Base-by-base conservation (phyloP, 331 rosid species). In the Spiraea crenata region DNA sequence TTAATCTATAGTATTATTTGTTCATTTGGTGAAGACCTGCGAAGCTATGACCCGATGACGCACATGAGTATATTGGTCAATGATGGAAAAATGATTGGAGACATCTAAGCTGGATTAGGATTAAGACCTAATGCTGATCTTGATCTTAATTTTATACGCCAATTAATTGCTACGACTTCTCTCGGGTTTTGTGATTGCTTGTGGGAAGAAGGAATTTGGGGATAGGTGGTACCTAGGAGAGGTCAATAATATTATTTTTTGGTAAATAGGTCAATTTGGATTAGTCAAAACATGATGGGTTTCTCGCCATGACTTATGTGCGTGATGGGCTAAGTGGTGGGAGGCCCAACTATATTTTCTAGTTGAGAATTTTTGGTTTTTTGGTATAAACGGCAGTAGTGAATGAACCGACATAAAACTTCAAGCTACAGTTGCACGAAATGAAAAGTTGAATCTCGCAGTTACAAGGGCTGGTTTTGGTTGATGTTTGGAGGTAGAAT, bases 151-250 rank as follows among this genome's bases (percentile, higher is more conserved):
- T 25, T n/a, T 64, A 46, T 56, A 38, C 52, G 62, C 44, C 5
- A 80, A 61, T 75, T 70, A 49, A 9, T 66, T 41, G 66, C 80
- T 42, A 11, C 49, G 73, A 64, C 74, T 73, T 47, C 57, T 75
- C 57, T 72, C n/a, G n/a, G 15, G 15, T 31, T 14, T 38, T 50
- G 2, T 50, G 55, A 15, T 49, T 49, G 5, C 17, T 13, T 15
- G 19, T 44, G 4, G n/a, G 17, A 14, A 4, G 15, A 49, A 45
- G 3, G 4, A 45, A 45, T 2, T 45, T 45, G 34, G 55, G 20
- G 16, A 19, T 15, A 50, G 55, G 55, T 50, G 55, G 19, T 2
- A 14, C 16, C 16, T 14, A 50, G 20, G 19, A 14, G 55, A 49
- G 55, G 55, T 14, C 19, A 2, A 16, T 2, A 5, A 49, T 16